Percentiles rank a stretch among this genome's conserved stretches.
These are phyloP conservation scores for Eragrostis curvula DNA, from an alignment of 176 grass and related monocot species.

Conservation along the genomic window DNA sequence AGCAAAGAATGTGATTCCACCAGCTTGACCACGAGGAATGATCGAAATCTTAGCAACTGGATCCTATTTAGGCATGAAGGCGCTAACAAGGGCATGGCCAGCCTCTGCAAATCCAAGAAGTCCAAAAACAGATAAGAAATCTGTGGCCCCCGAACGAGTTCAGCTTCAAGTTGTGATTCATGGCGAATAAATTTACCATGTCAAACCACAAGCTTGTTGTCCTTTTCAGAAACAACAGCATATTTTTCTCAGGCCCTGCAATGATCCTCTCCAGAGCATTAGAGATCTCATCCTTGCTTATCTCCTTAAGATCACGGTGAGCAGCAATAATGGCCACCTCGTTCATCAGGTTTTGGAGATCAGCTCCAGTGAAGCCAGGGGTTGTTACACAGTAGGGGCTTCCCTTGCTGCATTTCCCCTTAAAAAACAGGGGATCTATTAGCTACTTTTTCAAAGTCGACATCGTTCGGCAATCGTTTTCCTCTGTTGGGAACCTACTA, in stretches of 20 bases:
- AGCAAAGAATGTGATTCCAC: constrained; percentile 98
- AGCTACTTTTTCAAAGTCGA: constrained; percentile 94
- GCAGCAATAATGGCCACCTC: constrained; percentile 96
- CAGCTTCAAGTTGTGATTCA: background rate
- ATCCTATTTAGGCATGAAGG: constrained; percentile 95
- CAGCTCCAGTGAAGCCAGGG: constrained; percentile 96
- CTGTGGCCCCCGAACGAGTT: background rate
- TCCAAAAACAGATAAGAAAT: constrained; percentile 35
- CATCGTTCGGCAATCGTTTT: constrained; percentile 89
- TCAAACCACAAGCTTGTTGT: constrained; percentile 91
- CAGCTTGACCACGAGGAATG: constrained; percentile 91
- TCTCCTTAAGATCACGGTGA: constrained; percentile 95
- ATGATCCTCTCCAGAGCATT: constrained; percentile 99
- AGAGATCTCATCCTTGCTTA: constrained; percentile 99
- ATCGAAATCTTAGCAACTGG: constrained; percentile 98
- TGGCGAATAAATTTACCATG: constrained; percentile 62
- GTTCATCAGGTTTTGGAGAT: constrained; percentile 97
- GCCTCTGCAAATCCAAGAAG: constrained; percentile 66
- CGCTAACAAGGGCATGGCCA: constrained; percentile 92
- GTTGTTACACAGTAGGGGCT: too few relatives aligned
- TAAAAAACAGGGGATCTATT: too few relatives aligned
- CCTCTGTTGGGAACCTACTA: constrained; percentile 92
- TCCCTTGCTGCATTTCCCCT: too few relatives aligned
- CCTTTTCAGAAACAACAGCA: constrained; percentile 93
- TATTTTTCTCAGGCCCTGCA: constrained; percentile 99